Evolutionary conservation across 805 yeast species (phyloP).

Genomic region (Suhomyces faveliae): DNA sequence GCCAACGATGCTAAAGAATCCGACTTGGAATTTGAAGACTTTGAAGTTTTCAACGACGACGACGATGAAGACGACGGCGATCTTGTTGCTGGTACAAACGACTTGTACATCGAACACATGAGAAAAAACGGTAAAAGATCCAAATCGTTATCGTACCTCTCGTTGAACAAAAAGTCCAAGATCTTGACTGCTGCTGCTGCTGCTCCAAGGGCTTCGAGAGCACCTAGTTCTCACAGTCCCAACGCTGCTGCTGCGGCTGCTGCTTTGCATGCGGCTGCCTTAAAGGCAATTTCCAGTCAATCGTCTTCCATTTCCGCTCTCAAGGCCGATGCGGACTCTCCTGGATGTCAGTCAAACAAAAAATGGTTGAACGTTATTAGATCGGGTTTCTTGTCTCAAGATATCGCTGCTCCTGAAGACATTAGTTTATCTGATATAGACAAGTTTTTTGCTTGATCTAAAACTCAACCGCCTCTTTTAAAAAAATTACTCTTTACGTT

Average conservation of each 20-base stretch:
- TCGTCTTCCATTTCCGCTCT: constrained; percentile 15
- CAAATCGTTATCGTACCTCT: constrained; percentile 60
- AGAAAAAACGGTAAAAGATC: constrained; percentile 55
- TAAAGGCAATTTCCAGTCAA: constrained; percentile 44
- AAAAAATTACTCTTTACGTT: neutral
- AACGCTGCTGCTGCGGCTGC: constrained; percentile 74
- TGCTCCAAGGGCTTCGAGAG: constrained; percentile 74
- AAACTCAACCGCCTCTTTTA: neutral
- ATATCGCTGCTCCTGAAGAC: constrained; percentile 77
- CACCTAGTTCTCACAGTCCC: constrained; percentile 55
- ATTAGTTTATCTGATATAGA: constrained; percentile 65
- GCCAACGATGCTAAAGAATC: constrained; percentile 23
- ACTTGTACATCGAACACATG: constrained; percentile 39
- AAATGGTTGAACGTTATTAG: constrained; percentile 74
- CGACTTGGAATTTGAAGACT: constrained; percentile 49
- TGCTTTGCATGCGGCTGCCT: constrained; percentile 66
- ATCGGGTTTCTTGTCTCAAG: constrained; percentile 75
- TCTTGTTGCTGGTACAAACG: constrained; percentile 18
- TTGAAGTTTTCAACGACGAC: constrained; percentile 48
- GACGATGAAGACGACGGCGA: constrained; percentile 36
- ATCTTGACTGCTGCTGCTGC: constrained; percentile 75
- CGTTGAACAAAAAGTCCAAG: constrained; percentile 47
- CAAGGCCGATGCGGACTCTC: constrained; percentile 1
- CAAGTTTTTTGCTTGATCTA: constrained; percentile 32
- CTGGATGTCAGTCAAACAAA: constrained; percentile 36